Percentiles rank a stretch among this genome's conserved stretches.
Conservation (phyloP, 345 rosid genomes). For the Arabis alpina region DNA sequence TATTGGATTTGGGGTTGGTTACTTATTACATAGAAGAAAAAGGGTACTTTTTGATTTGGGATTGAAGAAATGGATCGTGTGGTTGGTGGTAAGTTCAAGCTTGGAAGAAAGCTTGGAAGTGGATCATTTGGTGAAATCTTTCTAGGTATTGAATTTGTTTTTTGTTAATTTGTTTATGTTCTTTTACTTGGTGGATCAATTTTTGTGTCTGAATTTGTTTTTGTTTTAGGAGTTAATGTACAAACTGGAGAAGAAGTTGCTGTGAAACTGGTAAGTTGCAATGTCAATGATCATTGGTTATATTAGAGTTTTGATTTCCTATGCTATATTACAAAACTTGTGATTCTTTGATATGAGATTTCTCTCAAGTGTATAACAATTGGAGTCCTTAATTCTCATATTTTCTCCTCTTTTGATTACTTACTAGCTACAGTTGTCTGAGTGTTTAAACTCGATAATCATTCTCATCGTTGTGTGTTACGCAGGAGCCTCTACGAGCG, state of each 20-base stretch:
- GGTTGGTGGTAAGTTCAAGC: slow-evolving; percentile 88
- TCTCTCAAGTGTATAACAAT: too few relatives aligned
- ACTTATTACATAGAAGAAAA: not conserved
- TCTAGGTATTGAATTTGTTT: slow-evolving; percentile 54
- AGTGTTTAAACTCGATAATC: too few relatives aligned
- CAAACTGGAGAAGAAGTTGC: slow-evolving; percentile 96
- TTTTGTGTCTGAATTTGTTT: not conserved
- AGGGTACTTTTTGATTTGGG: not conserved
- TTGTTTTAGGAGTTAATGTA: slow-evolving; percentile 67
- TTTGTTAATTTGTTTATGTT: not conserved
- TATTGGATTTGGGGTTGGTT: not conserved
- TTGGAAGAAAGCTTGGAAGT: slow-evolving; percentile 96
- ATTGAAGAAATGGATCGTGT: slow-evolving; percentile 39
- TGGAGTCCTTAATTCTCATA: too few relatives aligned
- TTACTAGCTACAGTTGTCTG: too few relatives aligned
- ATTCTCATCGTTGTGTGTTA: not conserved
- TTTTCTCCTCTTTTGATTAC: too few relatives aligned
- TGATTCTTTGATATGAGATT: too few relatives aligned
- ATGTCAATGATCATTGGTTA: not conserved
- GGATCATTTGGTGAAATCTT: slow-evolving; percentile 94
- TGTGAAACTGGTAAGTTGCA: slow-evolving; percentile 67
- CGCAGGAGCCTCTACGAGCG: slow-evolving; percentile 80
- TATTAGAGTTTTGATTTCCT: not conserved
- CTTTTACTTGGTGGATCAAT: not conserved
- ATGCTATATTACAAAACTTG: too few relatives aligned